A percentile compares a stretch with the other conserved stretches of the same genome.
These are phyloP conservation scores for Trifolium dubium DNA, from an alignment of 306 rosid genomes.

Conservation along the genomic window DNA sequence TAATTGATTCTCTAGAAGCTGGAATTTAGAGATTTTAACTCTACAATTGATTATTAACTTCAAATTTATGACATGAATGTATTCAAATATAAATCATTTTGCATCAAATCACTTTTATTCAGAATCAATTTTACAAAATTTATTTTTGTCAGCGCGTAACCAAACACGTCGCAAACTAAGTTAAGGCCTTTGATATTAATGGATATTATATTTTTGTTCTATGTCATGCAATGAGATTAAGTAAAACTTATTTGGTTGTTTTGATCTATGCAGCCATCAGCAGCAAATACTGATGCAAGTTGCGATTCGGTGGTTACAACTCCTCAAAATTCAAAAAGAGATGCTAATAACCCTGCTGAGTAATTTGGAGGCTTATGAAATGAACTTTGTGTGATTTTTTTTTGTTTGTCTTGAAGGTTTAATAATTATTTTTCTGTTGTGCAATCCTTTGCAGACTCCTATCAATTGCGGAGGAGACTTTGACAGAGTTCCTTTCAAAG, in stretches of 20 bases:
- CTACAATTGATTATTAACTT: not conserved
- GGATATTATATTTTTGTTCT: slow-evolving; percentile 3
- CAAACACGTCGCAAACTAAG: too few relatives aligned
- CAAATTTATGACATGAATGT: not conserved
- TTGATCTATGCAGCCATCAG: slow-evolving; percentile 60
- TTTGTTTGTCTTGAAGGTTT: not conserved
- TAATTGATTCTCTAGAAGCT: not conserved
- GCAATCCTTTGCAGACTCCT: slow-evolving; percentile 74
- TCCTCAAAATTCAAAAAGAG: slow-evolving; percentile 79
- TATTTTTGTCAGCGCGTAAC: not conserved
- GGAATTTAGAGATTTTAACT: not conserved
- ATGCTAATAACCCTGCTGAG: slow-evolving; percentile 99
- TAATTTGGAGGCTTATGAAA: slow-evolving; percentile 43
- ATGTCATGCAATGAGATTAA: slow-evolving; percentile 8
- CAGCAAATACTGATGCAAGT: slow-evolving; percentile 89
- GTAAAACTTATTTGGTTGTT: slow-evolving; percentile 22
- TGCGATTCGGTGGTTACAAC: slow-evolving; percentile 89
- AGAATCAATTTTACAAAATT: not conserved
- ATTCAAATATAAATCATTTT: not conserved
- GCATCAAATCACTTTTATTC: not conserved
- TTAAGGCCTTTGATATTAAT: not conserved
- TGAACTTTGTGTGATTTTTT: slow-evolving; percentile 30
- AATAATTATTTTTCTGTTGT: not conserved
- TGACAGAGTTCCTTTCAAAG: slow-evolving; percentile 99
- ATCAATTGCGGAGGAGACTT: slow-evolving; percentile 95